Evolutionary conservation across 225 moss, liverwort and hornwort species (phyloP).

Genomic region (Ulota crispa): DNA sequence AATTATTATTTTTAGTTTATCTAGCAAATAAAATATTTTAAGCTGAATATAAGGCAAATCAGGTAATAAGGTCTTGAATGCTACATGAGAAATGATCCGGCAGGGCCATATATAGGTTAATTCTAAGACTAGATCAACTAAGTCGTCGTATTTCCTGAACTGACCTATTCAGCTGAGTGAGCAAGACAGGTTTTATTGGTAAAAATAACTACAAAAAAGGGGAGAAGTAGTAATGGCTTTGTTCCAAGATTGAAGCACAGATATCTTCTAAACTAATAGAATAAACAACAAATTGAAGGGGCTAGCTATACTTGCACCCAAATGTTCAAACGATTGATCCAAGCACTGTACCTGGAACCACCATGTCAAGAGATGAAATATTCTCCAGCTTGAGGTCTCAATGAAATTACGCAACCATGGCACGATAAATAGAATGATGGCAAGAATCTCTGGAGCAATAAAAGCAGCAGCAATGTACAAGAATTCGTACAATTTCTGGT

Average conservation of each 20-base stretch:
- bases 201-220: neutral
- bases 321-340: neutral
- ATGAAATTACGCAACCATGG: slow-evolving; percentile 82
- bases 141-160: neutral
- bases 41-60: neutral
- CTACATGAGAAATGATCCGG: neutral
- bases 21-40: neutral
- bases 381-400: slow-evolving; percentile 88
- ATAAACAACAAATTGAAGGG: neutral
- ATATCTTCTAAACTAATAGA: neutral
- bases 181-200: neutral
- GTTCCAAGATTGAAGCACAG: neutral
- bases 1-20: neutral
- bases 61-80: neutral
- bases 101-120: neutral
- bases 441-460: slow-evolving; percentile 74
- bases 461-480: slow-evolving; percentile 81
- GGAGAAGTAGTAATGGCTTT: neutral
- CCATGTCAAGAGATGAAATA: slow-evolving; percentile 86
- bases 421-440: slow-evolving; percentile 70
- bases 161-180: neutral
- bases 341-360: slow-evolving; percentile 80
- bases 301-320: neutral
- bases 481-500: slow-evolving; percentile 43
- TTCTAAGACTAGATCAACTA: neutral